These are phyloP conservation scores for Russula dissimulans DNA, from an alignment of 768 basidiomycete genomes.

Conservation along the genomic window DNA sequence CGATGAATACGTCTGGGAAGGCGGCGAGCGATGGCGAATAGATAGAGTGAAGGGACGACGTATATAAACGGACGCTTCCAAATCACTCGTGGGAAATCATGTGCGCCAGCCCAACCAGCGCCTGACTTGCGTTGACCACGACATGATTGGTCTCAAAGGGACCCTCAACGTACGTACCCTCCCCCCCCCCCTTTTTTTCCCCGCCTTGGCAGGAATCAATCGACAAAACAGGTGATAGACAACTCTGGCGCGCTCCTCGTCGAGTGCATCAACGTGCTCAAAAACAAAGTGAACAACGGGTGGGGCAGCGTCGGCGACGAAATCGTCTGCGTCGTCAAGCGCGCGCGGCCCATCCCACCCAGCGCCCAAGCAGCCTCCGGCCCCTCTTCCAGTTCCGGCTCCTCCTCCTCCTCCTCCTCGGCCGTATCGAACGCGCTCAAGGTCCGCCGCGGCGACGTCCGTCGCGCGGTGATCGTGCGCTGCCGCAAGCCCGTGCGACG, in stretches of 20 bases:
- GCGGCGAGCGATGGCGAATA: conserved; percentile 15
- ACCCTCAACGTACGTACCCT: conserved; percentile 66
- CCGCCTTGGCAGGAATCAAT: too few species aligned
- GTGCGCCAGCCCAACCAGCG: too few species aligned
- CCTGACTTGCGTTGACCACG: too few species aligned
- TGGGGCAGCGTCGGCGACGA: conserved; percentile 92
- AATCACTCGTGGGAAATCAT: conserved; percentile 15
- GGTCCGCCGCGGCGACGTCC: conserved; percentile 87
- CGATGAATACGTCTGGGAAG: not conserved
- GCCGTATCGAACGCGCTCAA: conserved; percentile 75
- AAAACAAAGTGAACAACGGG: conserved; percentile 92
- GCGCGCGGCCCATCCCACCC: conserved; percentile 72
- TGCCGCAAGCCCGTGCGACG: conserved; percentile 79
- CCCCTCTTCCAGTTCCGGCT: too few species aligned
- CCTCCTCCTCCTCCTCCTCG: too few species aligned
- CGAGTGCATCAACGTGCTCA: conserved; percentile 94
- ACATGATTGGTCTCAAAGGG: conserved; percentile 92
- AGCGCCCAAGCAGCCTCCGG: conserved; percentile 33
- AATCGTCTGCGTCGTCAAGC: conserved; percentile 91
- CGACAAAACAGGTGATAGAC: conserved; percentile 84
- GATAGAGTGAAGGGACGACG: conserved; percentile 2
- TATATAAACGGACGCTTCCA: not conserved
- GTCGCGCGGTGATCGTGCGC: conserved; percentile 92
- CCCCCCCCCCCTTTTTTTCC: not conserved
- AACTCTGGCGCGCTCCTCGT: conserved; percentile 92